Conservation (phyloP, 2,329 filamentous ascomycete genomes). For the Claviceps cyperi region DNA sequence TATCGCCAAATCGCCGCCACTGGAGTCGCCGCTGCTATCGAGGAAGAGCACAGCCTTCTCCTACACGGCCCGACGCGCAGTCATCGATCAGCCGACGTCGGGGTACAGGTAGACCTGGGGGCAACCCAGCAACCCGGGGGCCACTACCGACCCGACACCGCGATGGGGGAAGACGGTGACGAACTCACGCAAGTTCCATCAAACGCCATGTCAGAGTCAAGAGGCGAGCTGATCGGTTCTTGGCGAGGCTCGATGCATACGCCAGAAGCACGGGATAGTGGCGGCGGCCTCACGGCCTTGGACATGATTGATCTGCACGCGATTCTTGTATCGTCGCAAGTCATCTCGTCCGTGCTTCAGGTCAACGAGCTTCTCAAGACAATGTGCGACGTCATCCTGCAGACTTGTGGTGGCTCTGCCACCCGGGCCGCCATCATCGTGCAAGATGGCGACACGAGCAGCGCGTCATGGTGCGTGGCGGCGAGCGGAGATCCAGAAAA, state of each 20-base stretch:
- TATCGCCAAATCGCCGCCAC: constrained; percentile 56
- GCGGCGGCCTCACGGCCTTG: constrained; percentile 53
- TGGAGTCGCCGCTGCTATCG: constrained; percentile 54
- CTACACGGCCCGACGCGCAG: constrained; percentile 47
- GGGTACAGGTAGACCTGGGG: constrained; percentile 57
- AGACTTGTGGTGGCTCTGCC: constrained; percentile 58
- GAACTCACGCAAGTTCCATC: constrained; percentile 27
- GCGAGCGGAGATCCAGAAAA: constrained; percentile 58
- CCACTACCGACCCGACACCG: constrained; percentile 34
- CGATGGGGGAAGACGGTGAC: constrained; percentile 24
- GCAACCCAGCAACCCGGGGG: constrained; percentile 37
- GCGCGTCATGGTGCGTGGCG: constrained; percentile 54
- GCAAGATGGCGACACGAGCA: constrained; percentile 43
- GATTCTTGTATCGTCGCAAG: constrained; percentile 64
- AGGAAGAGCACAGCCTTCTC: constrained; percentile 52
- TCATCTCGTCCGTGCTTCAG: constrained; percentile 64
- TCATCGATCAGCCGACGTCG: constrained; percentile 44
- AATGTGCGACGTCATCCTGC: constrained; percentile 68
- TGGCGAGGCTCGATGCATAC: constrained; percentile 46
- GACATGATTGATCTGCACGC: constrained; percentile 74
- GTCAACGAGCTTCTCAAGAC: constrained; percentile 64
- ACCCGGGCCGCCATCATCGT: constrained; percentile 61
- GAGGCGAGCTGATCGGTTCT: constrained; percentile 45
- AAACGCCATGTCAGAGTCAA: constrained; percentile 32
- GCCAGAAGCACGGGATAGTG: constrained; percentile 32